Evolutionary conservation across 2,329 filamentous ascomycete species (phyloP).

Genomic region (Septoria petroselini): DNA sequence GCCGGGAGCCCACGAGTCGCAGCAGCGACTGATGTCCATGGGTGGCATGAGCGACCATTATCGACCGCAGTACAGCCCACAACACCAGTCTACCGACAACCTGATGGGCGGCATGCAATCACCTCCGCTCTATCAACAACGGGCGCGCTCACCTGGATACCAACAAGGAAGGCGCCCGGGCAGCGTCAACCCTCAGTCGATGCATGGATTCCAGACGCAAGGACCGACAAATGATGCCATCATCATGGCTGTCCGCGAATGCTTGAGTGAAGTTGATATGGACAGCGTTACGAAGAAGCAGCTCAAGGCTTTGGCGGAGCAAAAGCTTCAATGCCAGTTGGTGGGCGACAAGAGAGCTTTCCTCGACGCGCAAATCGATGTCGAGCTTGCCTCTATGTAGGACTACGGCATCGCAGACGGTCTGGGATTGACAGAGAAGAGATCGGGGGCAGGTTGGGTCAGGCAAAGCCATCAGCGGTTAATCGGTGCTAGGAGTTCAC

Average conservation of each 20-base stretch:
- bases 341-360: slow-evolving; percentile 81
- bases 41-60: slow-evolving; percentile 52
- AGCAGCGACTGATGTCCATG: slow-evolving; percentile 59
- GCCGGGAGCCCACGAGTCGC: slow-evolving; percentile 45
- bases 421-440: no score
- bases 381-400: slow-evolving; percentile 63
- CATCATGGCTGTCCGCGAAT: slow-evolving; percentile 76
- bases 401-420: no score
- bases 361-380: slow-evolving; percentile 89
- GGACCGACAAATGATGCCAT: slow-evolving; percentile 79
- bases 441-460: no score
- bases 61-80: slow-evolving; percentile 42
- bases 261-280: slow-evolving; percentile 82
- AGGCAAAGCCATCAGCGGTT: no score
- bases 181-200: slow-evolving; percentile 32
- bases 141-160: slow-evolving; percentile 25
- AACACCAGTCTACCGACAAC: slow-evolving; percentile 34
- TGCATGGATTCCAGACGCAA: slow-evolving; percentile 58
- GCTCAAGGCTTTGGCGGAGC: slow-evolving; percentile 77
- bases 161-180: slow-evolving; percentile 32
- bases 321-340: slow-evolving; percentile 85
- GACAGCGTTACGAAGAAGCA: slow-evolving; percentile 99
- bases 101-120: slow-evolving; percentile 37
- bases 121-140: slow-evolving; percentile 31
- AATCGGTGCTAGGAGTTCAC: no score